Percentiles rank a stretch among this genome's conserved stretches.
Conservation (phyloP, 139 green algal species). For the Micractinium conductrix region DNA sequence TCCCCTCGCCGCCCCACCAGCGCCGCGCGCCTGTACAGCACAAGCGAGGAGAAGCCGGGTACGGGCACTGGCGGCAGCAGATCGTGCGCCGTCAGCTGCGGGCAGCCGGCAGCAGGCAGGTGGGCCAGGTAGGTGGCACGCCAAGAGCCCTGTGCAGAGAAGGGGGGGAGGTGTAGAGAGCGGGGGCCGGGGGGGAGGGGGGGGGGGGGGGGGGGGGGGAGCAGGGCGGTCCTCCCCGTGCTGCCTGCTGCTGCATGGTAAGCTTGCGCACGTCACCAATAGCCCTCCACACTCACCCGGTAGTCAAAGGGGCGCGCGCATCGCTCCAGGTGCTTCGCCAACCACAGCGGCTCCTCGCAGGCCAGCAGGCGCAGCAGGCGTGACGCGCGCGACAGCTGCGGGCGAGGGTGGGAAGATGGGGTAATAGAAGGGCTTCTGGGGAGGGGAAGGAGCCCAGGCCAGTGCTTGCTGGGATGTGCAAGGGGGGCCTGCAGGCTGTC, state of each 20-base stretch:
- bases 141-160: conserved; percentile 19
- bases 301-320: conserved; percentile 7
- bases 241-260: not conserved
- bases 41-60: conserved; percentile 1
- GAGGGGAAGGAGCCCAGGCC: too few species aligned
- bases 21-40: conserved; percentile 41
- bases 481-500: too few species aligned
- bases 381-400: not conserved
- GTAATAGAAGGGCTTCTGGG: too few species aligned
- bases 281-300: not conserved
- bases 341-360: conserved; percentile 31
- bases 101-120: not conserved
- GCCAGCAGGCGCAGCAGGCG: conserved; percentile 12
- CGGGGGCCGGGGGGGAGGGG: too few species aligned
- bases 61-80: not conserved
- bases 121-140: conserved; percentile 23
- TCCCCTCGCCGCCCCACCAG: not conserved
- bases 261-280: too few species aligned
- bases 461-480: too few species aligned
- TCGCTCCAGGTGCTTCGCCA: conserved; percentile 12
- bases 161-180: not conserved
- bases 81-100: not conserved
- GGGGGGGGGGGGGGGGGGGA: too few species aligned
- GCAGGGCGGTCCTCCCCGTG: too few species aligned
- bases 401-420: too few species aligned